A percentile compares a stretch with the other conserved stretches of the same genome.
Conservation (phyloP, 1,284 basidiomycete genomes). For the Microbotryomycetes sp. region DNA sequence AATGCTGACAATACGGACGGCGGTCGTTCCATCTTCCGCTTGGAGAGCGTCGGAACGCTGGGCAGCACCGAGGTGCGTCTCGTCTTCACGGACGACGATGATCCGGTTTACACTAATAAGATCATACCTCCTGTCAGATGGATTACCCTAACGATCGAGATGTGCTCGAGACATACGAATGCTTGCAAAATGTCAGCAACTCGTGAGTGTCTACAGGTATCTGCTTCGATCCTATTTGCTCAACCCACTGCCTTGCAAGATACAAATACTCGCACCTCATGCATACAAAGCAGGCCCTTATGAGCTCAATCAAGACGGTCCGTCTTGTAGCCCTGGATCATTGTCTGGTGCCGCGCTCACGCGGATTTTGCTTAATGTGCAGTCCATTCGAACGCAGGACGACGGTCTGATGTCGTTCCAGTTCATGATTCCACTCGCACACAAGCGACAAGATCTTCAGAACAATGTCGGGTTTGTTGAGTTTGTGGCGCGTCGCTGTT, state of each 20-base stretch:
- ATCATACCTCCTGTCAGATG: conserved; percentile 51
- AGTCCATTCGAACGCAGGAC: conserved; percentile 68
- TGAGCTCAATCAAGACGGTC: conserved; percentile 66
- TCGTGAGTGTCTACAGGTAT: conserved; percentile 49
- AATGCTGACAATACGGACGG: conserved; percentile 14
- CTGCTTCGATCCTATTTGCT: background rate
- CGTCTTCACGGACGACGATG: background rate
- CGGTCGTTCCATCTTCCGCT: conserved; percentile 58
- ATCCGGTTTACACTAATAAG: background rate
- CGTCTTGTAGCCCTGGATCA: background rate
- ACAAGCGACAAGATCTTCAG: conserved; percentile 5
- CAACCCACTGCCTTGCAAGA: conserved; percentile 45
- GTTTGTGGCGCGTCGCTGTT: conserved; percentile 1
- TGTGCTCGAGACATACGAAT: conserved; percentile 80
- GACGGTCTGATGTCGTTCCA: conserved; percentile 75
- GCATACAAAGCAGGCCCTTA: conserved; percentile 62
- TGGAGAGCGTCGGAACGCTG: conserved; percentile 68
- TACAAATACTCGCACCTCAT: conserved; percentile 70
- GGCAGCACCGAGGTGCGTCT: conserved; percentile 66
- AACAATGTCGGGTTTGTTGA: conserved; percentile 31
- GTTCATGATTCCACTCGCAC: conserved; percentile 62
- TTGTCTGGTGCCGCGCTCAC: background rate
- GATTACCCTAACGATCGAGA: conserved; percentile 87
- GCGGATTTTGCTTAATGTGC: background rate
- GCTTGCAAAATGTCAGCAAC: conserved; percentile 57